Evolutionary conservation across 352 stramenopile genomes (phyloP), one percentile per base, ranked within the genome.

Genomic region (Pythium apleroticum): DNA sequence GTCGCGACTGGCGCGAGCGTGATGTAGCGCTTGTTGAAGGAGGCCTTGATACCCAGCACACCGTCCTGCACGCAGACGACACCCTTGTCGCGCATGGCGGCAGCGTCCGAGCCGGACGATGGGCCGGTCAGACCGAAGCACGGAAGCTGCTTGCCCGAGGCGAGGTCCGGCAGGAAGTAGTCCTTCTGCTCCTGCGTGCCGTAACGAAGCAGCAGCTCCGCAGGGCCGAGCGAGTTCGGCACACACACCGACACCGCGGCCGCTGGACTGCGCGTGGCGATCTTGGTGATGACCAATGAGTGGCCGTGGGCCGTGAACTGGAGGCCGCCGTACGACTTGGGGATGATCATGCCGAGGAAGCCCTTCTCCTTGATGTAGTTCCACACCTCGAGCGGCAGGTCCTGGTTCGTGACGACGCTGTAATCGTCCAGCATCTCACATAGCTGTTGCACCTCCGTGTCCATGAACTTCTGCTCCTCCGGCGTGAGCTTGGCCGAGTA

Each of bases 1-100:
- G 97, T 97, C 35, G 97, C 97, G 12, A 99, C 96, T 7, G 97
- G 97, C 19, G 97, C 97, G 57, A 99, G 72, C 11, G 97, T 99
- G 74, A 99, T 99, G 86, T 99, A 99, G 59, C 97, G 87, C 81
- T 99, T 99, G 78, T 97, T 98, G 83, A 99, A 99, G 53, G 84
- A 93, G 6, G 96, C 95, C 46, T 93, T 84, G 52, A 99, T 98
- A 39, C 96, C 97, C 25, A 99, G 68, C 39, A 98, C 92, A n/a
- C 97, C 97, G 70, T 98, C 85, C 59, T 96, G 75, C 66, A 96
- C 88, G 60, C 91, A 91, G 7, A 99, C 97, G 31, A 97, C 80
- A 69, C 96, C 97, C 50, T 83, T 95, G 73, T 98, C 94, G 67
- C 97, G 96, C 77, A 99, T 97, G 57, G 78, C 86, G 28, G 97